These are phyloP conservation scores for Xylariales sp. DNA, from an alignment of 2,329 filamentous ascomycete species.

Conservation along the genomic window DNA sequence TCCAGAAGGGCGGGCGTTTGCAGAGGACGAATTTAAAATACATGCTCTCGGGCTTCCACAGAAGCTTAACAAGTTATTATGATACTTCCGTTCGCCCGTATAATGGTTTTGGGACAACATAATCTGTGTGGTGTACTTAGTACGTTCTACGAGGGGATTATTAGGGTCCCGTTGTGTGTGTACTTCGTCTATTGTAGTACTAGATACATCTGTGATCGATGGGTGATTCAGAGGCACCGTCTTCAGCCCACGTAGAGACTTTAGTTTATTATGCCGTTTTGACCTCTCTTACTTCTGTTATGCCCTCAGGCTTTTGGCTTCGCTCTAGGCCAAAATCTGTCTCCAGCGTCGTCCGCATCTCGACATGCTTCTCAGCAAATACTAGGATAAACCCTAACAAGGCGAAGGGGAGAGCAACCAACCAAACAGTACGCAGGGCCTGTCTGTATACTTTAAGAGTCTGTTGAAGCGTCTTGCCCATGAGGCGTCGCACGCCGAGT, in stretches of 20 bases:
- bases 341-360: neutral
- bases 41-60: too few species aligned
- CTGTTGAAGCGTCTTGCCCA: neutral
- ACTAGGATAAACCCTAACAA: constrained; percentile 2
- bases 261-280: neutral
- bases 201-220: too few species aligned
- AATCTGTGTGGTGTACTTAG: too few species aligned
- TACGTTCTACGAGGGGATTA: too few species aligned
- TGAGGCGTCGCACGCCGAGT: constrained; percentile 1
- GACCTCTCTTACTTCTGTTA: neutral
- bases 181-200: too few species aligned
- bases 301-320: neutral
- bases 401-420: neutral
- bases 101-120: too few species aligned
- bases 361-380: constrained; percentile 5
- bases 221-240: neutral
- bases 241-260: neutral
- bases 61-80: too few species aligned
- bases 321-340: constrained; percentile 1
- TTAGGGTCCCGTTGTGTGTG: too few species aligned
- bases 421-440: constrained; percentile 6
- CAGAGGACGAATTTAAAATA: too few species aligned
- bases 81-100: too few species aligned
- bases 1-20: too few species aligned
- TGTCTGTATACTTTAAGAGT: neutral